Conservation (phyloP, 1,284 basidiomycete genomes). For the Trichosporon coremiiforme region DNA sequence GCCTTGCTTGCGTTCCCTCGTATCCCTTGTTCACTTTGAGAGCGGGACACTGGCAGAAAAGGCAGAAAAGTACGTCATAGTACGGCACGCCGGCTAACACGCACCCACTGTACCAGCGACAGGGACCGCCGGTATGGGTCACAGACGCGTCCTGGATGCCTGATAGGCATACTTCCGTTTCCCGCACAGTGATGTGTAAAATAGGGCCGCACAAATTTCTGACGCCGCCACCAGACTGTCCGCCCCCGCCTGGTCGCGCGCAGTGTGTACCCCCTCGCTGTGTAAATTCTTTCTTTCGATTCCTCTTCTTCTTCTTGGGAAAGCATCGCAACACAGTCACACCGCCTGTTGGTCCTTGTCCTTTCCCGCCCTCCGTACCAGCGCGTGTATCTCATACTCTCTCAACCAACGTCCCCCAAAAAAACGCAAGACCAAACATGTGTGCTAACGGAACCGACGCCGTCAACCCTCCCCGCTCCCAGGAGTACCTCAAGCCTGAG, state of each 20-base stretch:
- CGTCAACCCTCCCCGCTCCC: slow-evolving; percentile 32
- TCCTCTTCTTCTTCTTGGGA: slow-evolving; percentile 32
- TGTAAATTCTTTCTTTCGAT: slow-evolving; percentile 24
- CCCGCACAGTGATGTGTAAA: slow-evolving; percentile 6
- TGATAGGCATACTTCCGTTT: neutral
- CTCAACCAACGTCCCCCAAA: neutral
- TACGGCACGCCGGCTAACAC: neutral
- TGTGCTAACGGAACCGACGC: slow-evolving; percentile 27
- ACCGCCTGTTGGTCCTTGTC: slow-evolving; percentile 29
- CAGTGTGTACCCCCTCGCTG: slow-evolving; percentile 15
- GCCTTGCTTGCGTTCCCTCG: neutral
- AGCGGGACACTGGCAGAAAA: neutral
- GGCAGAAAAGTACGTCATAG: slow-evolving; percentile 16
- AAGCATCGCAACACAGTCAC: slow-evolving; percentile 28
- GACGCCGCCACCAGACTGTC: neutral
- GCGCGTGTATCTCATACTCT: slow-evolving; percentile 10
- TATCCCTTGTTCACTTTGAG: neutral
- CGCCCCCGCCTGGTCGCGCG: neutral
- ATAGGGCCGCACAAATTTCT: neutral
- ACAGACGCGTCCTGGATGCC: neutral
- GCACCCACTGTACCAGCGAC: neutral
- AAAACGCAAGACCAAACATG: slow-evolving; percentile 25
- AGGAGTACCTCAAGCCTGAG: slow-evolving; percentile 37
- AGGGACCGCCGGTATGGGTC: neutral
- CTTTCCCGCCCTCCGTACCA: slow-evolving; percentile 27